phyloP scores from a whole-genome alignment of 2,329 filamentous ascomycete species.

The Cylindrodendrum hubeiense region DNA sequence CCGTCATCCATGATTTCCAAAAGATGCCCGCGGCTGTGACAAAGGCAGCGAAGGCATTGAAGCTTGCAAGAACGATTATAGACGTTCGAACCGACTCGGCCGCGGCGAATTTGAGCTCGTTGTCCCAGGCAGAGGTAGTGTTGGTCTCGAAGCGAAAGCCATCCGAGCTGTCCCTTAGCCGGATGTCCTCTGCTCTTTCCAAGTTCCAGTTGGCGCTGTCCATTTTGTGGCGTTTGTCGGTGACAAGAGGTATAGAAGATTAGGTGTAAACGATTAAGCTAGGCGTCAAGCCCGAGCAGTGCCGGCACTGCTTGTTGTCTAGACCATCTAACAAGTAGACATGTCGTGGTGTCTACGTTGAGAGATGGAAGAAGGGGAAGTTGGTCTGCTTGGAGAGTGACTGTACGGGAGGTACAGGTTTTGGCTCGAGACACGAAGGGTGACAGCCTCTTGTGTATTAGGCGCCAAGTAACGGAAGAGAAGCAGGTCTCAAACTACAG shows the following conservation, averaged over 20 bases:
- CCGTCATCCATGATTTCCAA: conserved; percentile 64
- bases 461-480: conserved; percentile 7
- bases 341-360: conserved; percentile 31
- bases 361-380: background rate
- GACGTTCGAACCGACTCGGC: conserved; percentile 71
- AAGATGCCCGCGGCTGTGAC: conserved; percentile 68
- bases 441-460: conserved; percentile 17
- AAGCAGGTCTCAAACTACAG: conserved; percentile 16
- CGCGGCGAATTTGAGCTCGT: conserved; percentile 64
- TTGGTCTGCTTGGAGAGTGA: background rate
- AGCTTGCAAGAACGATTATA: conserved; percentile 70
- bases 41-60: conserved; percentile 71
- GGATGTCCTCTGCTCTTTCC: conserved; percentile 27
- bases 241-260: conserved; percentile 13
- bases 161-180: conserved; percentile 30
- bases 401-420: background rate
- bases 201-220: conserved; percentile 24
- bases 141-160: conserved; percentile 53
- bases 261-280: conserved; percentile 17
- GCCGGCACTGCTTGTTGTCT: conserved; percentile 41
- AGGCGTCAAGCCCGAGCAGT: conserved; percentile 42
- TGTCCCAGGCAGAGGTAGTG: conserved; percentile 60
- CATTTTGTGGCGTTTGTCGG: conserved; percentile 22
- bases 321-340: conserved; percentile 32
- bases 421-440: conserved; percentile 11